Base-by-base conservation (phyloP, 106 monocot genomes). In the Dioscorea zingiberensis region DNA sequence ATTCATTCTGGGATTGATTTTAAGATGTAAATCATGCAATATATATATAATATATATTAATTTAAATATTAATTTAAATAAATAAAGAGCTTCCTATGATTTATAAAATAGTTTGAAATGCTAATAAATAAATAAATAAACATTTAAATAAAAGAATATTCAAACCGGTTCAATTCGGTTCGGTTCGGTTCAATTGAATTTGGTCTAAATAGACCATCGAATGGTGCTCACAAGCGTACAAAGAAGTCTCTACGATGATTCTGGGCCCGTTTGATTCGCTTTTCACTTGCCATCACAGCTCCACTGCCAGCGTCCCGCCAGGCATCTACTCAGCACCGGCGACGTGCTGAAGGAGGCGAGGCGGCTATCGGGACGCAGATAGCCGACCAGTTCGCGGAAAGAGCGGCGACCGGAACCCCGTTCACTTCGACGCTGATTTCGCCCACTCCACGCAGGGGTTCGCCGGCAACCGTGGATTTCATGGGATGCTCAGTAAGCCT, bases 401-500 rank as follows among this genome's bases (percentile, higher is more conserved):
- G 44, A 89, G 66, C 61, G 84, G 94, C 23, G 89, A 94, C 68
- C 76, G 73, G 54, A 94, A 94, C 69, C 94, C 86, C 54, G 49
- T 87, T 25, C 94, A 94, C 29, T 60, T 81, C 46, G 81, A 90
- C n/a, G 65, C 58, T 53, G 84, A 75, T 1, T 70, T 77, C 63
- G 84, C 94, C 25, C 66, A 59, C 2, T 19, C 13, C 3, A 59
- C 75, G 18, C 78, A 73, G 17, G 89, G 81, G 22, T 94, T 94
- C 73, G 71, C 66, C 4, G 55, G 73, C 46, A 82, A 86, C 45
- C 60, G 74, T 5, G 63, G 90, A 60, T 89, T 94, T 38, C 90
- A 94, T 64, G 94, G 94, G 55, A 84, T 94, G 86, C 90, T 90
- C 69, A 86, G 86, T 81, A n/a, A 87, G 89, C 13, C 76, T 94